These are phyloP conservation scores for Amphibolis antarctica DNA, from an alignment of 106 monocot species.

Conservation along the genomic window DNA sequence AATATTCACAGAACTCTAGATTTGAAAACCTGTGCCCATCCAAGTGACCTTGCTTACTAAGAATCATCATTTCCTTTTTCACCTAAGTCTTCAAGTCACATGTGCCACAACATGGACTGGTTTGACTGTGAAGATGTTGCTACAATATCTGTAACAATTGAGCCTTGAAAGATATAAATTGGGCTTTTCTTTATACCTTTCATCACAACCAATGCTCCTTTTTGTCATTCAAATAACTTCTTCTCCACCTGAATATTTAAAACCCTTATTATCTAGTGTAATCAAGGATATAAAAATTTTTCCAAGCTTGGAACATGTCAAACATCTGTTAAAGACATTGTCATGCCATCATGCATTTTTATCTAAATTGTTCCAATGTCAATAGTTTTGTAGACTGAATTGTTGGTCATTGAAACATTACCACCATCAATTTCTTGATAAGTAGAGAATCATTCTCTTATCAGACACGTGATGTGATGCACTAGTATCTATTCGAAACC, in stretches of 20 bases:
- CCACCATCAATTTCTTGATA: background rate
- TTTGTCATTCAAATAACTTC: background rate
- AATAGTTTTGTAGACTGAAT: background rate
- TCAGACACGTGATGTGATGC: conserved; percentile 5
- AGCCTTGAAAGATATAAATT: background rate
- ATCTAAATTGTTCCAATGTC: background rate
- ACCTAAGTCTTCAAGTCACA: background rate
- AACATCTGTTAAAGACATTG: background rate
- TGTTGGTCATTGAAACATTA: conserved; percentile 5
- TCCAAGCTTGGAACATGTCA: conserved; percentile 2
- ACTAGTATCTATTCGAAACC: too few species aligned
- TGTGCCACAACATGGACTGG: background rate
- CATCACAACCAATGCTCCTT: background rate
- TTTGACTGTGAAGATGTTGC: background rate
- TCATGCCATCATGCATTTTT: conserved; percentile 6
- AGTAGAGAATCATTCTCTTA: conserved; percentile 6
- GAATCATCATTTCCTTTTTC: background rate
- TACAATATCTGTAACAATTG: background rate
- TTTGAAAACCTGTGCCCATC: background rate
- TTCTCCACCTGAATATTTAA: background rate
- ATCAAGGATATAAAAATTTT: conserved; percentile 8
- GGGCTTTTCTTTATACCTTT: background rate
- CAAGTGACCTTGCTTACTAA: background rate
- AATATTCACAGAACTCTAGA: background rate
- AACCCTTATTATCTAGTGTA: background rate